Evolutionary conservation across 129 eudicot species (phyloP).

Genomic region (Apium graveolens): DNA sequence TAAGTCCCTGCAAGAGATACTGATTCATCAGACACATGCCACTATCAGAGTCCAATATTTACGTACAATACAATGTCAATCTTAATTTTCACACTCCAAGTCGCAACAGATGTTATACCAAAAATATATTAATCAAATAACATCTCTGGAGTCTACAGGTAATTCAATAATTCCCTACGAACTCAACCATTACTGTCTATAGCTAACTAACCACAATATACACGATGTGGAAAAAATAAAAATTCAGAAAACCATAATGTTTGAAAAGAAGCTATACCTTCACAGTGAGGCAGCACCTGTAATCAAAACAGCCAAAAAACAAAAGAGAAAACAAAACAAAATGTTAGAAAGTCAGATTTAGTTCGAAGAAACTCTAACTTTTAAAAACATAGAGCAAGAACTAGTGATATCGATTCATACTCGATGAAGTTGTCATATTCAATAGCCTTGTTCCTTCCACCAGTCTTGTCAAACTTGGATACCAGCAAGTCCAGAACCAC

Average conservation of each 20-base stretch:
- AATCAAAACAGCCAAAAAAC: slow-evolving; percentile 8
- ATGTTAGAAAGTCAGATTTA: not conserved
- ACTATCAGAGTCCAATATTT: not conserved
- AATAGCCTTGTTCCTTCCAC: slow-evolving; percentile 75
- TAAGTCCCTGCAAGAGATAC: slow-evolving; percentile 62
- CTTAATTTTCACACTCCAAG: not conserved
- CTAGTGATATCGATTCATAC: slow-evolving; percentile 47
- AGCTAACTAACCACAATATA: not conserved
- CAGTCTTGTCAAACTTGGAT: slow-evolving; percentile 83
- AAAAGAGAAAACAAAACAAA: not conserved
- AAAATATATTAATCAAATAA: not conserved
- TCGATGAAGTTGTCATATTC: slow-evolving; percentile 96
- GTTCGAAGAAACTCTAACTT: not conserved
- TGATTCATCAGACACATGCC: slow-evolving; percentile 9
- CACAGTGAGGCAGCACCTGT: slow-evolving; percentile 94
- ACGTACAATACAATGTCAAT: not conserved
- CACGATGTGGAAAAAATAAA: not conserved
- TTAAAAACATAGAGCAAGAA: not conserved
- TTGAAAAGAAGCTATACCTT: slow-evolving; percentile 40
- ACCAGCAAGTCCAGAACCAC: slow-evolving; percentile 70
- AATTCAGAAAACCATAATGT: not conserved
- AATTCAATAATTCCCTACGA: not conserved
- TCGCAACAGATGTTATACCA: not conserved
- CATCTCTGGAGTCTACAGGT: not conserved
- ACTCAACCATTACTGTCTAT: not conserved